Percentiles rank a stretch among this genome's conserved stretches.
These are phyloP conservation scores for Chlamydomonas schloesseri DNA, from an alignment of 139 green algal species.

Conservation along the genomic window DNA sequence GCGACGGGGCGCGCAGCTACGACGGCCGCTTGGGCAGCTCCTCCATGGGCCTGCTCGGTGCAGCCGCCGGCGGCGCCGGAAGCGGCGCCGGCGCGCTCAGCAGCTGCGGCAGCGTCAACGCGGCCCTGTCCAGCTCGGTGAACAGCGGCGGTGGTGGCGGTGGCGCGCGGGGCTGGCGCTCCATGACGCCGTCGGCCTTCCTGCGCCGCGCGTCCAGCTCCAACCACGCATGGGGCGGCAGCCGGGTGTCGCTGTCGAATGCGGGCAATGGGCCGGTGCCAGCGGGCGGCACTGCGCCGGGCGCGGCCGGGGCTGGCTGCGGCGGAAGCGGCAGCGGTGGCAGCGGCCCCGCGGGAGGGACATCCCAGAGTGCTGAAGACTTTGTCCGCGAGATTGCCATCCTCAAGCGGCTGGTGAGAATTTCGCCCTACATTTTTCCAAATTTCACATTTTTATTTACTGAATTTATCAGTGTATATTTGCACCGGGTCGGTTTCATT, in stretches of 20 bases:
- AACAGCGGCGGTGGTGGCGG: background rate
- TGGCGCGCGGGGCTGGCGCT: background rate
- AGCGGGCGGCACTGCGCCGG: too few species aligned
- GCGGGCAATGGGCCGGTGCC: background rate
- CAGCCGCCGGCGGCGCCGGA: background rate
- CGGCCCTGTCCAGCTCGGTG: background rate
- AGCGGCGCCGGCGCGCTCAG: background rate
- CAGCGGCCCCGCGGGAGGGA: too few species aligned
- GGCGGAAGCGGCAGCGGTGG: too few species aligned
- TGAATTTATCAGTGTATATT: too few species aligned
- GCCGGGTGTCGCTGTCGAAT: background rate
- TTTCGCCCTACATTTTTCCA: too few species aligned
- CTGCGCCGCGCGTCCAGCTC: constrained; percentile 9
- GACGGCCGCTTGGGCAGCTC: background rate
- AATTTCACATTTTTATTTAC: too few species aligned
- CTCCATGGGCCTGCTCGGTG: too few species aligned
- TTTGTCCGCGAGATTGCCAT: constrained; percentile 70
- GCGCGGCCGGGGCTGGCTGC: background rate
- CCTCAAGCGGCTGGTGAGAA: constrained; percentile 65
- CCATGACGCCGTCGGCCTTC: constrained; percentile 2
- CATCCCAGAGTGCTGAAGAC: constrained; percentile 47
- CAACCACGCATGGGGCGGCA: background rate
- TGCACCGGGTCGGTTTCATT: too few species aligned
- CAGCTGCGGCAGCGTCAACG: background rate
- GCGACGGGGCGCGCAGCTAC: constrained; percentile 27